These are phyloP conservation scores for Anisodus acutangulus DNA, from an alignment of 257 asterid species.

Conservation along the genomic window DNA sequence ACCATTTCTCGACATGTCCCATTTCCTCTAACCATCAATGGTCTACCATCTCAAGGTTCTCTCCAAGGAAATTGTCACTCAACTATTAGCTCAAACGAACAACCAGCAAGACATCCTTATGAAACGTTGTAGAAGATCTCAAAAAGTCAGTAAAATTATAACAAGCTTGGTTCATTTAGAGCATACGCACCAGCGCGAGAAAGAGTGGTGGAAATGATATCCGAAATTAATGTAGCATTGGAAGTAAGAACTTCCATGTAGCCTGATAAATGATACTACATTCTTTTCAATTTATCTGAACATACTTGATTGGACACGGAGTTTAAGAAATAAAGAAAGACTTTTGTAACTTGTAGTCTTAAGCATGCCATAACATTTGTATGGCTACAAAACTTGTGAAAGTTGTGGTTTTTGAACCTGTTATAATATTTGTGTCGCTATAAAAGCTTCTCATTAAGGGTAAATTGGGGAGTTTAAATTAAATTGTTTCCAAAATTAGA, in stretches of 20 bases:
- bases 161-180: slow-evolving; percentile 16
- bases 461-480: background rate
- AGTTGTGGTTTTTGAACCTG: background rate
- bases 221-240: background rate
- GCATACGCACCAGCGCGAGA: background rate
- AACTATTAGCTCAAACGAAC: background rate
- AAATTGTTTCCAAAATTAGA: background rate
- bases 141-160: background rate
- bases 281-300: slow-evolving; percentile 5
- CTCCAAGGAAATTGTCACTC: slow-evolving; percentile 3
- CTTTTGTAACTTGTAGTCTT: background rate
- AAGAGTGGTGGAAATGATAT: background rate
- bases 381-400: background rate
- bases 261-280: background rate
- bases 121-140: background rate
- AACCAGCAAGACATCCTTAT: background rate
- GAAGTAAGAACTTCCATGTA: background rate
- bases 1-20: background rate
- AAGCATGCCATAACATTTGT: background rate
- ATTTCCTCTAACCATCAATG: background rate
- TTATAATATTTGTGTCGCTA: background rate
- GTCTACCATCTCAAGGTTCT: background rate
- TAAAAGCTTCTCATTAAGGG: background rate
- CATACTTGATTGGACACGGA: background rate
- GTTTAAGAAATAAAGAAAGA: background rate